Base-by-base conservation (phyloP, 768 basidiomycete species). In the Podaxis sp. region DNA sequence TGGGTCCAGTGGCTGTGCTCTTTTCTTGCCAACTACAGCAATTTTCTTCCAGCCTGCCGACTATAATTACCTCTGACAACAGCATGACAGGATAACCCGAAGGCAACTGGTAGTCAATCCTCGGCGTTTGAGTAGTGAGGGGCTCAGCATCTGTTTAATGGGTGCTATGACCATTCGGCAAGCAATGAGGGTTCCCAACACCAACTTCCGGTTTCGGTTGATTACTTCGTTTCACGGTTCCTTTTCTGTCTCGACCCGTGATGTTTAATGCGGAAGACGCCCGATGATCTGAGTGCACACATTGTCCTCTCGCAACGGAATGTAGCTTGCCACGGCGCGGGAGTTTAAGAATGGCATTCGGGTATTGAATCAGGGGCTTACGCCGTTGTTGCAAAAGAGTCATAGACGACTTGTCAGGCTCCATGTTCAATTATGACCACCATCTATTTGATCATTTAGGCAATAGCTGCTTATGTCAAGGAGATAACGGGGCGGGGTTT, bases 1-100 rank as follows among this genome's bases (percentile, higher is more conserved):
- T 70, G 58, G 70, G 70, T 70, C 68, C 70, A 47, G 70, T 69
- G 68, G 70, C 70, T 65, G 67, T 68, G 64, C 57, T 3, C 22
- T 19, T 29, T 36, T 24, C 57, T 29, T 22, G 22, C 52, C 36
- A 24, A 13, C 57, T 15, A 12, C 51, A 19, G 61, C 33, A 27
- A 36, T 40, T 25, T 38, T 36, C 43, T 12, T n/a, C 43, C 15
- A 29, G 29, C 47, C 24, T 29, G 41, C 15, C 24, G 4, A 12
- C 49, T 27, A 50, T 50, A 12, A 50, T 50, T 50, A 15, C 24
- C 24, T 22, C 49, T 12, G 12, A 24, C 24, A 11, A 3, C 49
- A 4, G 12, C 24, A 4, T 1, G 19, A 50, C 24, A 4, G 25
- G 9, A 19, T 24, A 24, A 25, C 22, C 9, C 2, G 1, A 49